These are phyloP conservation scores for Ascochyta koolunga DNA, from an alignment of 2,329 filamentous ascomycete species.

Conservation along the genomic window DNA sequence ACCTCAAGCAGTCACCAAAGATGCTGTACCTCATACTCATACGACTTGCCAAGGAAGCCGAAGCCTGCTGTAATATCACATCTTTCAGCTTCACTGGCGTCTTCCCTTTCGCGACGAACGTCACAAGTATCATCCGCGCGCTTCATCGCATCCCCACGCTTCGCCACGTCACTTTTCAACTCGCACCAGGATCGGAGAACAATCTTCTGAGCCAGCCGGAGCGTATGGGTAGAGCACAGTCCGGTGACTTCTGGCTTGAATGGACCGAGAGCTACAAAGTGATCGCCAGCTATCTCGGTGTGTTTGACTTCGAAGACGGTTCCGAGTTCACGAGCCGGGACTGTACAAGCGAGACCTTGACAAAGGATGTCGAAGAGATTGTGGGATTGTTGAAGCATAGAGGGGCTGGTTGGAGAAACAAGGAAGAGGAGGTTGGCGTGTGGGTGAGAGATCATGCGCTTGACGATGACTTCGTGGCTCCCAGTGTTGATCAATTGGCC, in stretches of 20 bases:
- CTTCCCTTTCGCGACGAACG: conserved; percentile 70
- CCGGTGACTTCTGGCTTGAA: conserved; percentile 50
- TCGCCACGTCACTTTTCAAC: conserved; percentile 46
- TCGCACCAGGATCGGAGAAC: conserved; percentile 51
- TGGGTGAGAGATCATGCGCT: conserved; percentile 32
- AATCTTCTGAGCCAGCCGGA: conserved; percentile 46
- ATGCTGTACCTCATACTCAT: conserved; percentile 60
- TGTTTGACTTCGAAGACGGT: conserved; percentile 30
- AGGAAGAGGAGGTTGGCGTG: conserved; percentile 16
- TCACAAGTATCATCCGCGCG: conserved; percentile 44
- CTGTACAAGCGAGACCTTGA: conserved; percentile 24
- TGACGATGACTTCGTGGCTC: conserved; percentile 11
- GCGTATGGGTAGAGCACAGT: conserved; percentile 50
- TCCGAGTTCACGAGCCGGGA: conserved; percentile 33
- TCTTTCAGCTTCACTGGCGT: conserved; percentile 66
- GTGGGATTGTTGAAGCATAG: conserved; percentile 27
- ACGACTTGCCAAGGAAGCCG: conserved; percentile 32
- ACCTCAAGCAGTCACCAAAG: conserved; percentile 67
- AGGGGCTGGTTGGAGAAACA: conserved; percentile 33
- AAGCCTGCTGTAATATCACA: conserved; percentile 48
- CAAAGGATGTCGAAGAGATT: conserved; percentile 33
- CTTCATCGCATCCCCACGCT: conserved; percentile 40
- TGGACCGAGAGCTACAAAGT: conserved; percentile 42
- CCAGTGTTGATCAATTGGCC: conserved; percentile 4
- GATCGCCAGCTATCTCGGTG: conserved; percentile 30